Evolutionary conservation across 148 eudicot genomes (phyloP).

Genomic region (Hydrangea macrophylla): DNA sequence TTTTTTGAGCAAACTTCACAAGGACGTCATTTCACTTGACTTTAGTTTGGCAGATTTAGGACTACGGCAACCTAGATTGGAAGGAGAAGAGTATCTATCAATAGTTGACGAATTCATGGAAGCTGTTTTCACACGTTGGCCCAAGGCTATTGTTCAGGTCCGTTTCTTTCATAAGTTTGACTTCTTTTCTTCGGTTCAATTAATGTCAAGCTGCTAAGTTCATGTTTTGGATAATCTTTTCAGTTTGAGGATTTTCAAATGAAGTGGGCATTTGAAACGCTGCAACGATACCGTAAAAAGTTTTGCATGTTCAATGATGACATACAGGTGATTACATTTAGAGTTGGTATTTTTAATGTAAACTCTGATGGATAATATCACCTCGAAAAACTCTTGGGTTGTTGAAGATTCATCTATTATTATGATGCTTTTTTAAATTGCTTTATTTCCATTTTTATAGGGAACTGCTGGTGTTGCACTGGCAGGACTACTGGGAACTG

Average conservation of each 20-base stretch:
- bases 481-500: conserved; percentile 94
- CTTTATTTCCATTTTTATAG: conserved; percentile 34
- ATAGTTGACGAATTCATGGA: conserved; percentile 96
- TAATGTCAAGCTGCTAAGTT: conserved; percentile 14
- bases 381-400: neutral
- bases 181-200: conserved; percentile 7
- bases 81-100: conserved; percentile 88
- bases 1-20: neutral
- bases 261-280: conserved; percentile 99
- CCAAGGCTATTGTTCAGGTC: conserved; percentile 99
- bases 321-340: conserved; percentile 61
- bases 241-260: conserved; percentile 99
- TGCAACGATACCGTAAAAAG: conserved; percentile 73
- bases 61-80: conserved; percentile 82
- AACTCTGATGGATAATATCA: neutral
- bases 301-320: conserved; percentile 99
- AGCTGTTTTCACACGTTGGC: conserved; percentile 96
- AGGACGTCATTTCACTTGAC: conserved; percentile 16
- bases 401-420: neutral
- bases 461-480: conserved; percentile 99
- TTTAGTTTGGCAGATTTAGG: conserved; percentile 74
- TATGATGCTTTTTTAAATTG: neutral
- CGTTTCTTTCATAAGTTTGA: conserved; percentile 19
- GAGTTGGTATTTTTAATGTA: neutral
- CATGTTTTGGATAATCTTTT: conserved; percentile 12